A percentile compares a stretch with the other conserved stretches of the same genome.
Conservation (phyloP, 495 filamentous ascomycete genomes). For the Penicillium herquei region DNA sequence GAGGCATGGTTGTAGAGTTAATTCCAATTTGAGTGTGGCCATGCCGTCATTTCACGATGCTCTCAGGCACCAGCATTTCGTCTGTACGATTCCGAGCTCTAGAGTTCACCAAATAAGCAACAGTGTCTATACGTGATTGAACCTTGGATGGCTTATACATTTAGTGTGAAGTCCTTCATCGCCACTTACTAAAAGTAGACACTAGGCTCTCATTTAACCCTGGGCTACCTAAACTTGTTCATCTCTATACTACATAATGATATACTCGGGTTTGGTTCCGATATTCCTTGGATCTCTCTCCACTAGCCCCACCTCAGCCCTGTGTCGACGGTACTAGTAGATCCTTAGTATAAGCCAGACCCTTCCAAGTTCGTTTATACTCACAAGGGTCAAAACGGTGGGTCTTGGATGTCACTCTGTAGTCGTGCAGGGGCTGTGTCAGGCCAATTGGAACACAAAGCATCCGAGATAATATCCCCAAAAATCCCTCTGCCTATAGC, state of each 20-base stretch:
- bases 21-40: neutral
- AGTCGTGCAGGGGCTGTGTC: too few species aligned
- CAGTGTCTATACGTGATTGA: too few species aligned
- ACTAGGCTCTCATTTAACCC: neutral
- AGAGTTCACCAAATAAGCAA: too few species aligned
- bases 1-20: neutral
- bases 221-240: neutral
- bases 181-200: neutral
- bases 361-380: neutral
- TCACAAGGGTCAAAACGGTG: neutral
- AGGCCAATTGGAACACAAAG: too few species aligned
- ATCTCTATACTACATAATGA: neutral
- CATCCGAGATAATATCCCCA: neutral
- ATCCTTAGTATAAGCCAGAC: too few species aligned
- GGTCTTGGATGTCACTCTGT: too few species aligned
- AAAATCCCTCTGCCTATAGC: neutral
- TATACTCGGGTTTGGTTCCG: neutral
- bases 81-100: too few species aligned
- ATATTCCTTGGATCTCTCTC: neutral
- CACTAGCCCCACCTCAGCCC: neutral
- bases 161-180: neutral
- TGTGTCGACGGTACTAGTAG: neutral
- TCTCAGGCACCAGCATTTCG: constrained; percentile 7
- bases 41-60: neutral
- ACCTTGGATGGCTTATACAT: too few species aligned